A percentile compares a stretch with the other conserved stretches of the same genome.
phyloP scores from a whole-genome alignment of 139 green algal genomes.

The Chlorella vulgaris region DNA sequence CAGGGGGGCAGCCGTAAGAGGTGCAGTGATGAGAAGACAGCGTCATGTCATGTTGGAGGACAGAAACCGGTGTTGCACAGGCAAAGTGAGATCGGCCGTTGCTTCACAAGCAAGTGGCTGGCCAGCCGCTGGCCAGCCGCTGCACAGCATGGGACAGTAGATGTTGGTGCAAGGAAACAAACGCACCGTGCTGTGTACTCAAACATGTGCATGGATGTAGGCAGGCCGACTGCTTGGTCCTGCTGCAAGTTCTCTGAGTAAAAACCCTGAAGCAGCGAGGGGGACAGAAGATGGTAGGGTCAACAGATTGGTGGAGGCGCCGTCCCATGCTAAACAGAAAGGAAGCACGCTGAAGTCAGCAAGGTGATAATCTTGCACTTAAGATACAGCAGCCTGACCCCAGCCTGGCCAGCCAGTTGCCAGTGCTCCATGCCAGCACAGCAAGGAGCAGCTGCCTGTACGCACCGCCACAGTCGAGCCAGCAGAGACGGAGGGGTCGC shows the following conservation, averaged over 20 bases:
- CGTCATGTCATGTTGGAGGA: no score
- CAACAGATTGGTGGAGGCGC: no score
- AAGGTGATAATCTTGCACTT: neutral
- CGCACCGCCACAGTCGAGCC: conserved; percentile 35
- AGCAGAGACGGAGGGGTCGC: conserved; percentile 36
- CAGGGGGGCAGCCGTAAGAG: neutral
- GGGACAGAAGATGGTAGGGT: neutral
- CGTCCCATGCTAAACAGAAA: no score
- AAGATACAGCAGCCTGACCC: no score
- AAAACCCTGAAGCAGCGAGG: conserved; percentile 32
- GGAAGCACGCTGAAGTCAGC: no score
- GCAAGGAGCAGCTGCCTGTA: neutral
- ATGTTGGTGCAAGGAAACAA: neutral
- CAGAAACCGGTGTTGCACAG: no score
- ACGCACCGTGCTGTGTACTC: conserved; percentile 51
- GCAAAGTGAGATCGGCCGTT: no score
- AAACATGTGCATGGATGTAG: conserved; percentile 46
- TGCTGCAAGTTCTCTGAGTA: conserved; percentile 46
- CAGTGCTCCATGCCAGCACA: no score
- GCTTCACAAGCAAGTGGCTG: neutral
- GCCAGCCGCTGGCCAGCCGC: neutral
- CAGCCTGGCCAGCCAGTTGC: no score
- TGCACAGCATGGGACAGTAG: neutral
- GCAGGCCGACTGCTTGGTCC: conserved; percentile 35
- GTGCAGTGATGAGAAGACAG: no score